phyloP scores from a whole-genome alignment of 805 yeast genomes.

The Starmerella powellii region DNA sequence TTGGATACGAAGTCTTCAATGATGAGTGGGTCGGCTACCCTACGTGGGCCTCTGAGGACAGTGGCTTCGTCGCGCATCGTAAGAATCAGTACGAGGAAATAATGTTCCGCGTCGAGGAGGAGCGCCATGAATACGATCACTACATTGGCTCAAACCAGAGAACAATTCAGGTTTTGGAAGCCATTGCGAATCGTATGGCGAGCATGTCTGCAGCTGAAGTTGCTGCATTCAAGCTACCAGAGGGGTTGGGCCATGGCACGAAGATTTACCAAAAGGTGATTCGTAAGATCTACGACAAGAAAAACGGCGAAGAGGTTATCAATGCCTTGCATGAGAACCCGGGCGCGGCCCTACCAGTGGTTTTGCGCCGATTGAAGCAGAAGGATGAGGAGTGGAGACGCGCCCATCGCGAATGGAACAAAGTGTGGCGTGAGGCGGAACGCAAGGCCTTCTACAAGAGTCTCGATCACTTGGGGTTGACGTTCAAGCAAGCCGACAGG shows the following conservation, averaged over 20 bases:
- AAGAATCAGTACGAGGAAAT: slow-evolving; percentile 97
- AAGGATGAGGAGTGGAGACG: slow-evolving; percentile 99
- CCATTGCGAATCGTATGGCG: slow-evolving; percentile 85
- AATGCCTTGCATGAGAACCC: slow-evolving; percentile 94
- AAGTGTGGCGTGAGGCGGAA: slow-evolving; percentile 97
- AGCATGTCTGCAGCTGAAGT: slow-evolving; percentile 88
- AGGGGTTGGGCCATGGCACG: slow-evolving; percentile 87
- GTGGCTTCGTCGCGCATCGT: slow-evolving; percentile 97
- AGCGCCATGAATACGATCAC: slow-evolving; percentile 92
- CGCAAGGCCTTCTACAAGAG: slow-evolving; percentile 89
- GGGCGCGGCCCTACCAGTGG: slow-evolving; percentile 87
- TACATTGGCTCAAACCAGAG: slow-evolving; percentile 90
- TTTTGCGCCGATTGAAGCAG: slow-evolving; percentile 82
- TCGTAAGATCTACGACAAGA: slow-evolving; percentile 83
- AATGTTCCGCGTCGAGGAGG: slow-evolving; percentile 88
- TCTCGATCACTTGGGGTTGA: slow-evolving; percentile 85
- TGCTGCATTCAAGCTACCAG: slow-evolving; percentile 72
- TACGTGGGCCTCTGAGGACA: slow-evolving; percentile 99
- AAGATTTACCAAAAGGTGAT: slow-evolving; percentile 91
- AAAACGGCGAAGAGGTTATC: slow-evolving; percentile 90
- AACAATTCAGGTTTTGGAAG: slow-evolving; percentile 89
- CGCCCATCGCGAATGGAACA: slow-evolving; percentile 97
- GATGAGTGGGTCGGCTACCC: slow-evolving; percentile 99
- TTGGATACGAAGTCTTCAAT: slow-evolving; percentile 97
- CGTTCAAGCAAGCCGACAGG: slow-evolving; percentile 94